Percentiles rank a stretch among this genome's conserved stretches.
These are phyloP conservation scores for Monilinia fructigena DNA, from an alignment of 2,329 filamentous ascomycete species.

Conservation along the genomic window DNA sequence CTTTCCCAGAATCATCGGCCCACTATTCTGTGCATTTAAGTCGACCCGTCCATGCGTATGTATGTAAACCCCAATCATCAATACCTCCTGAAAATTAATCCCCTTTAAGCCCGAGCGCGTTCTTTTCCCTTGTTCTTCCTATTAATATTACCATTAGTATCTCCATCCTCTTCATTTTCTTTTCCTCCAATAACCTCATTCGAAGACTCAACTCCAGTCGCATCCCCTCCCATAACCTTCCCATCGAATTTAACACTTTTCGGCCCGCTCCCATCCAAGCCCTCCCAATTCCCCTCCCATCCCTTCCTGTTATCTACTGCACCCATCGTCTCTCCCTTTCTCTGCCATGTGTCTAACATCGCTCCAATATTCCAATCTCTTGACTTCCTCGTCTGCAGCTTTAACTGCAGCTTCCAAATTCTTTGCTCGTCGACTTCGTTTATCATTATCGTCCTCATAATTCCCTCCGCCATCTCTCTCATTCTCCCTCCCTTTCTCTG, in stretches of 20 bases:
- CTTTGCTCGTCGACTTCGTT: slow-evolving; percentile 50
- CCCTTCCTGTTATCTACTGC: slow-evolving; percentile 37
- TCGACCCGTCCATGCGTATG: neutral
- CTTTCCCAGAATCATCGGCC: neutral
- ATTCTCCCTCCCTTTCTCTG: slow-evolving; percentile 39
- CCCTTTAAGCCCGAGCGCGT: slow-evolving; percentile 2
- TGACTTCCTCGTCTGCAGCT: slow-evolving; percentile 77
- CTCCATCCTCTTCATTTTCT: slow-evolving; percentile 22
- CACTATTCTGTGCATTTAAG: neutral
- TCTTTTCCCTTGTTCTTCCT: slow-evolving; percentile 4
- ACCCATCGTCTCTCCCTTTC: slow-evolving; percentile 43
- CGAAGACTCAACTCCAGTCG: slow-evolving; percentile 20
- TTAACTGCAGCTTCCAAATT: slow-evolving; percentile 72
- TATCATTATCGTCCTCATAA: slow-evolving; percentile 37
- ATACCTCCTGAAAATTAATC: neutral
- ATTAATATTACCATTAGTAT: slow-evolving; percentile 25
- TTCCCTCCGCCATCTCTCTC: neutral
- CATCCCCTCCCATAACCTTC: slow-evolving; percentile 29
- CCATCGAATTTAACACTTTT: slow-evolving; percentile 35
- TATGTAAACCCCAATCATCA: neutral
- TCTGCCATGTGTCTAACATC: slow-evolving; percentile 70
- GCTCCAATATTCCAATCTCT: slow-evolving; percentile 82
- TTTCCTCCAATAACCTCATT: slow-evolving; percentile 8
- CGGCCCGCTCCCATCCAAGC: slow-evolving; percentile 38
- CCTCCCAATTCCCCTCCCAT: slow-evolving; percentile 37